A percentile compares a stretch with the other conserved stretches of the same genome.
Conservation (phyloP, 2,329 filamentous ascomycete species). For the Ophidiomyces ophidiicola region DNA sequence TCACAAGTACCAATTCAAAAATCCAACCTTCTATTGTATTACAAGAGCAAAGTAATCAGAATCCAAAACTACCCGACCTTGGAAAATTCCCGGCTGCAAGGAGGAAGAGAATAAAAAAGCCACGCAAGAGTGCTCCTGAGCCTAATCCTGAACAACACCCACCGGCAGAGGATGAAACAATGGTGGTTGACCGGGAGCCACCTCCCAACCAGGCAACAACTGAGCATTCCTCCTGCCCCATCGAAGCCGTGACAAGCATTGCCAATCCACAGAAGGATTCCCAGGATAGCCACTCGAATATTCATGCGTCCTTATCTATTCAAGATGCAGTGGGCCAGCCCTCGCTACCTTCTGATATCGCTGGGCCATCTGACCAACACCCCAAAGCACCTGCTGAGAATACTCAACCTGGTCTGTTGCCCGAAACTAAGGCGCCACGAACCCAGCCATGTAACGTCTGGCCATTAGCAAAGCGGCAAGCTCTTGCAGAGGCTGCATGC, state of each 20-base stretch:
- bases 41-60: too few species aligned
- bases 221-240: too few species aligned
- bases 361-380: too few species aligned
- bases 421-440: background rate
- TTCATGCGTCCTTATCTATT: too few species aligned
- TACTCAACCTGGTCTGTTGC: background rate
- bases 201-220: too few species aligned
- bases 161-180: too few species aligned
- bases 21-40: background rate
- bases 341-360: too few species aligned
- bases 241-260: too few species aligned
- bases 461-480: slow-evolving; percentile 38
- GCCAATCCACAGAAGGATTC: too few species aligned
- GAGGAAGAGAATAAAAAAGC: slow-evolving; percentile 10
- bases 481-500: slow-evolving; percentile 40
- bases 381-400: background rate
- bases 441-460: slow-evolving; percentile 33
- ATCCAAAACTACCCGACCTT: slow-evolving; percentile 10
- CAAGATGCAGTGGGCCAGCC: background rate
- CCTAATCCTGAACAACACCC: background rate
- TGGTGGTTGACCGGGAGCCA: too few species aligned
- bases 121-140: background rate
- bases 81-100: slow-evolving; percentile 15
- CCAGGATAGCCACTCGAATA: too few species aligned
- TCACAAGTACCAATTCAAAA: background rate